Base-by-base conservation (phyloP, 805 yeast species). In the Yamadazyma olivae region DNA sequence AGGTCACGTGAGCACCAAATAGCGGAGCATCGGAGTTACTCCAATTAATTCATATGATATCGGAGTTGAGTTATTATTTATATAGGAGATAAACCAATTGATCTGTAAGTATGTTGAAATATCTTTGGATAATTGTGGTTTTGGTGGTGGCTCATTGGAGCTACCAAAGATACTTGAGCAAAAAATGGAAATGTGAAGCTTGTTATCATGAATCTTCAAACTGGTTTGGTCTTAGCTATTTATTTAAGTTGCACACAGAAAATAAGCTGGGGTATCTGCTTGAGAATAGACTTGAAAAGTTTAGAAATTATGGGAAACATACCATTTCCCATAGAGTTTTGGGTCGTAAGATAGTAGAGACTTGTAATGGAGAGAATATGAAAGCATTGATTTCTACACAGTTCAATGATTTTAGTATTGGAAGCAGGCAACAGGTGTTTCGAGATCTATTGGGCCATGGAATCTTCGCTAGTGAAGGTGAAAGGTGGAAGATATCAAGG, bases 341-440 rank as follows among this genome's bases (percentile, higher is more conserved):
- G 3, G 9, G 9, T 6, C 10, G 13, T 13, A 40, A 38, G 17
- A 38, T 39, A 6, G 32, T 64, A 20, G 32, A 49, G 27, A 63
- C 71, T 10, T 44, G 41, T 28, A 69, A 64, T 40, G 62, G 61
- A 2, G 70, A 61, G 38, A 63, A 61, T 33, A 49, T 60, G 26
- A 64, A 64, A 39, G 64, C 66, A 2, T 17, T 58, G 12, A 45
- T 62, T 31, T 60, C 63, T 10, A 61, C 65, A n/a, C 67, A 64
- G 35, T 61, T 62, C 46, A 54, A 59, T 33, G 64, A 61, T 40
- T 64, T 57, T 41, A 46, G 45, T 20, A 50, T 63, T 12, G 70
- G 69, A 1, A 16, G 42, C 5, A 53, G 68, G 36, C 54, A 48
- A 30, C 36, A 45, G 3, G 56, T 47, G 14, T 54, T 60, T 39